Evolutionary conservation across 2,329 filamentous ascomycete species (phyloP), one percentile per base, ranked within the genome.

Genomic region (Aspergillus neoniger): DNA sequence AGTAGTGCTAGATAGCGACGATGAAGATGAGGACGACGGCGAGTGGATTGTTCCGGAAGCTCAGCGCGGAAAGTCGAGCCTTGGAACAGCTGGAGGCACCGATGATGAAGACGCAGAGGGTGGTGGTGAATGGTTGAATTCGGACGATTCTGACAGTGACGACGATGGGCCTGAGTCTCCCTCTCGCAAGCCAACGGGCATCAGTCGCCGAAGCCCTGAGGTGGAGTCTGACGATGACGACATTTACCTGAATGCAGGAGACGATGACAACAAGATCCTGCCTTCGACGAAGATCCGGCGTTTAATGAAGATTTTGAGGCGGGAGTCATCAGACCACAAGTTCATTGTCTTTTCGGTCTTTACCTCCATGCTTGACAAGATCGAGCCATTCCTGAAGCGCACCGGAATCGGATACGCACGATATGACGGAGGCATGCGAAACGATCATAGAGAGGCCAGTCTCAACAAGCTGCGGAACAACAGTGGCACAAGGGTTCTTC

Each of bases 271-370:
- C 28, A 81, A 90, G 36, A 70, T 74, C 47, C 69, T 76, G 14
- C 72, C 76, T 2, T 99, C 95, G 0, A 94, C 95, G 69, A 99
- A 99, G 80, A 96, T 99, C 70, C 88, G 90, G 48, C 88, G 95
- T 68, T 84, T 98, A 19, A 85, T 96, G 71, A 83, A 87, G 62
- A 91, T 99, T 55, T 85, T 99, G 8, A 85, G 88, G 65, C 86
- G 86, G 48, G 95, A 99, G 76, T 88, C 88, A 0, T 80, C 83
- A 1, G 83, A 92, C 61, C 91, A 96, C 83, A 99, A 99, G 74
- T 96, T 96, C 73, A 99, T 99, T 70, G 92, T 99, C 65, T 99
- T 99, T 78, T 96, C 92, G 1, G 92, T 98, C 70, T 99, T 99
- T 78, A 99, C 95, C 0, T 95, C 92, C 0, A 99, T 99, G 95